Evolutionary conservation across 169 alveolate species (phyloP).

Genomic region (Plasmodium coatneyi): DNA sequence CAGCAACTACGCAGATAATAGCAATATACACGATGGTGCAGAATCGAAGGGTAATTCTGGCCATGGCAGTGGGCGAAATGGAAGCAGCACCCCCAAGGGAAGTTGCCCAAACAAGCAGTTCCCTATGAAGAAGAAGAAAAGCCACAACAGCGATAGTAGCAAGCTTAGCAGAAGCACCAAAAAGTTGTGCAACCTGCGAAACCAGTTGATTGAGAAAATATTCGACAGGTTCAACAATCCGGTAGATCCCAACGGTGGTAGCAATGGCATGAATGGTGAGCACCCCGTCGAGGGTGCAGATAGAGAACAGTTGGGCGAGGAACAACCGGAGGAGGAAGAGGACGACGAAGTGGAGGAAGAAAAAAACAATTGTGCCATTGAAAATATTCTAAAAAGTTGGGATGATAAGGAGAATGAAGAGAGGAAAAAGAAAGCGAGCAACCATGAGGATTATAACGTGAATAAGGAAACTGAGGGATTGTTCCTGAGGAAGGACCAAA

Average conservation of each 20-base stretch:
- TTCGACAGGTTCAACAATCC: conserved; percentile 29
- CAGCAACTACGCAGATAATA: neutral
- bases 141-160: neutral
- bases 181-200: conserved; percentile 14
- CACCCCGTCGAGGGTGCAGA: neutral
- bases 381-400: conserved; percentile 14
- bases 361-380: conserved; percentile 3
- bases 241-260: neutral
- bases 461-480: neutral
- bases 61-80: neutral
- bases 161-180: neutral
- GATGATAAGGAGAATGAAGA: neutral
- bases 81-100: neutral
- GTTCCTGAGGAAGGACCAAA: no score
- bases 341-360: neutral
- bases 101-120: neutral
- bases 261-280: neutral
- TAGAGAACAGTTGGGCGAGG: neutral
- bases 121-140: conserved; percentile 7
- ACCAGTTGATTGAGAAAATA: conserved; percentile 33
- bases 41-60: neutral
- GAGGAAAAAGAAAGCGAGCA: neutral
- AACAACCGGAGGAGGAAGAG: neutral
- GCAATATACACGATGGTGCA: neutral
- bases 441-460: neutral